Conservation (phyloP, 371 early-diverging fungal genomes). For the Lichtheimia ornata region DNA sequence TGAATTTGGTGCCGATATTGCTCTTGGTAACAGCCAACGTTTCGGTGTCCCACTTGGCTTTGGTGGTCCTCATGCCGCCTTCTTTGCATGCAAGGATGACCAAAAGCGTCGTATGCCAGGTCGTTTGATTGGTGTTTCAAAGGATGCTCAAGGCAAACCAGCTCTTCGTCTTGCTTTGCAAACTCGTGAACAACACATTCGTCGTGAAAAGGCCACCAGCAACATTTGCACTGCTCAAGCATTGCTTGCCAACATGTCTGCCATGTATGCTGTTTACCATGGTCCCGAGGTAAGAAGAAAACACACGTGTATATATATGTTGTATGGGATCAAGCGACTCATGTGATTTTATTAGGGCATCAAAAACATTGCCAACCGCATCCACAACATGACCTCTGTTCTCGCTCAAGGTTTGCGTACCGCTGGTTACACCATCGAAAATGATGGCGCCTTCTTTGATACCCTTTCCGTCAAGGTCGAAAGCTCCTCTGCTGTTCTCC, state of each 20-base stretch:
- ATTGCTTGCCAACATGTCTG: slow-evolving; percentile 90
- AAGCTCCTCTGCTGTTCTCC: slow-evolving; percentile 62
- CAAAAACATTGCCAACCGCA: slow-evolving; percentile 84
- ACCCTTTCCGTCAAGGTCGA: slow-evolving; percentile 83
- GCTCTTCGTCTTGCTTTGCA: slow-evolving; percentile 96
- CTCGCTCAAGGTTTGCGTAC: slow-evolving; percentile 75
- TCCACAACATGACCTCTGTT: slow-evolving; percentile 84
- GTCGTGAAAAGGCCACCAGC: slow-evolving; percentile 96
- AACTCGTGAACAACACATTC: slow-evolving; percentile 98
- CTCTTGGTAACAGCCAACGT: slow-evolving; percentile 93
- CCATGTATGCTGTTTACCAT: slow-evolving; percentile 96
- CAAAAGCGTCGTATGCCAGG: slow-evolving; percentile 96
- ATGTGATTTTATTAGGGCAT: slow-evolving; percentile 61
- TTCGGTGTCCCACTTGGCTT: slow-evolving; percentile 98
- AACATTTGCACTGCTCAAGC: slow-evolving; percentile 98
- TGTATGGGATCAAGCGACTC: too few relatives aligned
- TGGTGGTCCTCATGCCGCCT: slow-evolving; percentile 99
- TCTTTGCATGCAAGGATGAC: slow-evolving; percentile 91
- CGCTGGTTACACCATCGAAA: slow-evolving; percentile 75
- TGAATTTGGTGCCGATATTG: slow-evolving; percentile 96
- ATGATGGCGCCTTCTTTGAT: slow-evolving; percentile 86
- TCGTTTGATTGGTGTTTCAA: slow-evolving; percentile 93
- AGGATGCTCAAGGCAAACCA: slow-evolving; percentile 82
- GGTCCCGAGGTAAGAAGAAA: slow-evolving; percentile 72
- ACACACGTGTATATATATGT: too few relatives aligned